Conservation (phyloP, 768 basidiomycete species). For the Sutorius australiensis region DNA sequence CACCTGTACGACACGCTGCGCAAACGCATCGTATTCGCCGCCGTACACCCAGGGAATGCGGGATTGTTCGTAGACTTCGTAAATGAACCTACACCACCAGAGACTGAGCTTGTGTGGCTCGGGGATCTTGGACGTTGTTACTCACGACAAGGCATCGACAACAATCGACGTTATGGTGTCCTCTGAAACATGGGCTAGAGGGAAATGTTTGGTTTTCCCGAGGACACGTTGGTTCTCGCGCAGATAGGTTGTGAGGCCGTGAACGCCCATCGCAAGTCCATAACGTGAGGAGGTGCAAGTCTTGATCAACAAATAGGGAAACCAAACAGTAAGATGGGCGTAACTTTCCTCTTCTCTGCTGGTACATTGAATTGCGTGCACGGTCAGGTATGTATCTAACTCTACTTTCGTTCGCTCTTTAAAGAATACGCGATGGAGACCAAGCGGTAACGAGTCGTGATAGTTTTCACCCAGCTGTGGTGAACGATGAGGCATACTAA, state of each 20-base stretch:
- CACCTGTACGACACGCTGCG: conserved; percentile 43
- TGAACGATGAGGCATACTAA: background rate
- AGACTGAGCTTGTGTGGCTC: conserved; percentile 8
- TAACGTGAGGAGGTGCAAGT: background rate
- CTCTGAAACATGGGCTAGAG: background rate
- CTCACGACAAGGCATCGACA: conserved; percentile 88
- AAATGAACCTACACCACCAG: conserved; percentile 60
- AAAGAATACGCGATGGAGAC: background rate
- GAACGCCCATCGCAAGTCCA: conserved; percentile 44
- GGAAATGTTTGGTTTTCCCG: conserved; percentile 36
- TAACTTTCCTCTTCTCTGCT: too few species aligned
- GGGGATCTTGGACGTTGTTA: conserved; percentile 14
- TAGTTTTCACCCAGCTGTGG: conserved; percentile 9
- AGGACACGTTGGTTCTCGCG: conserved; percentile 43
- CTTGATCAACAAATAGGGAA: conserved; percentile 1
- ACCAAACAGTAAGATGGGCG: too few species aligned
- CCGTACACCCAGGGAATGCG: conserved; percentile 82
- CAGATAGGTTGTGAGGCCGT: conserved; percentile 50
- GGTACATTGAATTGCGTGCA: background rate
- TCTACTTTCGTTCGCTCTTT: background rate
- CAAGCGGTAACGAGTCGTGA: conserved; percentile 1
- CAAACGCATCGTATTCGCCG: conserved; percentile 67
- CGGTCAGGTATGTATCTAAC: background rate
- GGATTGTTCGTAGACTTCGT: conserved; percentile 55
- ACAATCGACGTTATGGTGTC: conserved; percentile 47